These are phyloP conservation scores for Mycena galopus DNA, from an alignment of 768 basidiomycete species.

Conservation along the genomic window DNA sequence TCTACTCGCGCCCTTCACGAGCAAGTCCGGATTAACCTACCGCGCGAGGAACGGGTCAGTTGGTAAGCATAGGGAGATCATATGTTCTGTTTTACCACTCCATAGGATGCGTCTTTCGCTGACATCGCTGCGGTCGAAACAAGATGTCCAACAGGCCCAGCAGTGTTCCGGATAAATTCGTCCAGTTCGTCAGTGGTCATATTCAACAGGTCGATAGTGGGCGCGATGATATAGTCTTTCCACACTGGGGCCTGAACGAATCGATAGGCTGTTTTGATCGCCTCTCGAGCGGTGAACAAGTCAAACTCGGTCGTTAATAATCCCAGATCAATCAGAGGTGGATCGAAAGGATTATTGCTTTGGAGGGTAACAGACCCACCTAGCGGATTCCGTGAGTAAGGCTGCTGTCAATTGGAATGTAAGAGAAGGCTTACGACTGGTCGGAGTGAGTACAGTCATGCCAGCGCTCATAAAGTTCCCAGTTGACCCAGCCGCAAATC, in stretches of 20 bases:
- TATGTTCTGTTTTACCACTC: background rate
- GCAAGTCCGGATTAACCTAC: background rate
- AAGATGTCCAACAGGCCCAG: background rate
- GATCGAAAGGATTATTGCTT: background rate
- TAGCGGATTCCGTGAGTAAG: conserved; percentile 18
- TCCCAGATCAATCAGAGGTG: conserved; percentile 35
- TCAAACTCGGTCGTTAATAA: conserved; percentile 44
- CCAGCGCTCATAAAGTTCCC: background rate
- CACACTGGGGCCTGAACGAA: background rate
- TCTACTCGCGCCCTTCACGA: background rate
- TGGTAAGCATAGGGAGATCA: background rate
- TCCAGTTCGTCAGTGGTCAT: background rate
- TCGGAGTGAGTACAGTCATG: background rate
- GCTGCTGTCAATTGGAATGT: background rate
- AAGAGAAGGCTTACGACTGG: background rate
- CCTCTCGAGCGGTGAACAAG: conserved; percentile 22
- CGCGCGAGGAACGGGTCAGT: background rate
- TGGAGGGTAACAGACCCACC: conserved; percentile 44
- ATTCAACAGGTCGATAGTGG: background rate
- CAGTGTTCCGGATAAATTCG: background rate
- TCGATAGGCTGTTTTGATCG: background rate
- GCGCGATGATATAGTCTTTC: background rate
- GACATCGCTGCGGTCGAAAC: background rate
- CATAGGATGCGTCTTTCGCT: background rate
- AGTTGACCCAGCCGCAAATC: background rate